phyloP scores from a whole-genome alignment of 1,284 basidiomycete species.

The Pseudozyma hubeiensis region DNA sequence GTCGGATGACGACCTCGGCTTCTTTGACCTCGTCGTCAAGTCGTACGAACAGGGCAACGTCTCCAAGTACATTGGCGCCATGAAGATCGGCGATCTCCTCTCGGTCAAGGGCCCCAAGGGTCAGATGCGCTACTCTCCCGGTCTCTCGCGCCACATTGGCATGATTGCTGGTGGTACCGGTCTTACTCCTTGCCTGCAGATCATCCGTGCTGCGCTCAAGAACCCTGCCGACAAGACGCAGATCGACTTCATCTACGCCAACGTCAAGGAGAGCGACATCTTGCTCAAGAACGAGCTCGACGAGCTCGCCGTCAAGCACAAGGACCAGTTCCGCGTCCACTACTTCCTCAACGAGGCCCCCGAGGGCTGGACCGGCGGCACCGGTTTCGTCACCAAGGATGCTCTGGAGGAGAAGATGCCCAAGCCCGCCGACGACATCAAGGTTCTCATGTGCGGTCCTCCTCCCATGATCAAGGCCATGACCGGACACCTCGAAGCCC shows the following conservation, averaged over 20 bases:
- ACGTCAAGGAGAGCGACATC: slow-evolving; percentile 75
- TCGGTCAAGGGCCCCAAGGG: slow-evolving; percentile 96
- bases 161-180: slow-evolving; percentile 96
- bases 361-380: slow-evolving; percentile 83
- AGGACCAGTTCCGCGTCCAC: slow-evolving; percentile 77
- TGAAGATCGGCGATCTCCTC: slow-evolving; percentile 77
- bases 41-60: slow-evolving; percentile 97
- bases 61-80: slow-evolving; percentile 81
- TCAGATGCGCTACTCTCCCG: slow-evolving; percentile 73
- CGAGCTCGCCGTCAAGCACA: slow-evolving; percentile 77
- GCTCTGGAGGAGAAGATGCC: slow-evolving; percentile 78
- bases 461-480: slow-evolving; percentile 96
- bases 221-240: slow-evolving; percentile 85
- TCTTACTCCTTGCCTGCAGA: slow-evolving; percentile 86
- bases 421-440: slow-evolving; percentile 61
- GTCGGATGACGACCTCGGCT: slow-evolving; percentile 88
- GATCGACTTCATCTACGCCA: slow-evolving; percentile 95
- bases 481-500: slow-evolving; percentile 91
- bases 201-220: slow-evolving; percentile 88
- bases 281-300: slow-evolving; percentile 87
- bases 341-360: slow-evolving; percentile 96
- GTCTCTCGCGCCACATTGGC: slow-evolving; percentile 75
- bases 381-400: slow-evolving; percentile 93
- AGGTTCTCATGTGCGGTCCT: slow-evolving; percentile 74
- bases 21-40: slow-evolving; percentile 98